A percentile compares a stretch with the other conserved stretches of the same genome.
These are phyloP conservation scores for Globisporangium radiosum DNA, from an alignment of 352 stramenopile genomes.

Conservation along the genomic window DNA sequence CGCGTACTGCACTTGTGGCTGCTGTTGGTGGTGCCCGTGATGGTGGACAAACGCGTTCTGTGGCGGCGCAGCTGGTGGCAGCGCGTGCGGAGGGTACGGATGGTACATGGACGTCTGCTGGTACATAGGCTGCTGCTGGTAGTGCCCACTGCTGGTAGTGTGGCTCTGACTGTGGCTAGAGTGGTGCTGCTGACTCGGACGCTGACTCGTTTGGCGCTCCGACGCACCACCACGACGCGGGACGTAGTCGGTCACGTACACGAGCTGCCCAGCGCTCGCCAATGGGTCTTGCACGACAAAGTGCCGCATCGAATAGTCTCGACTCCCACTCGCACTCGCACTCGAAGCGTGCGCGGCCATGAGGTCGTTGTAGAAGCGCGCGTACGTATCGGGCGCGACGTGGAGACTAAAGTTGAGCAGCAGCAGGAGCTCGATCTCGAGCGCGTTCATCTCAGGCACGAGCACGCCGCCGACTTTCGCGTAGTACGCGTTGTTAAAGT, in stretches of 20 bases:
- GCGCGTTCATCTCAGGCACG: slow-evolving; percentile 94
- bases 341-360: slow-evolving; percentile 38
- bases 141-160: background rate
- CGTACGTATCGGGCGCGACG: slow-evolving; percentile 88
- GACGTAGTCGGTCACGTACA: slow-evolving; percentile 70
- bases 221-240: slow-evolving; percentile 20
- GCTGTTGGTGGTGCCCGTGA: slow-evolving; percentile 13
- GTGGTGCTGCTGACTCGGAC: slow-evolving; percentile 13
- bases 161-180: slow-evolving; percentile 18
- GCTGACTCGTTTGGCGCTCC: background rate
- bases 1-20: slow-evolving; percentile 4
- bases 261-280: slow-evolving; percentile 55
- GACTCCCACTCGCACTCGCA: no score
- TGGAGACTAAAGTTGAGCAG: slow-evolving; percentile 97
- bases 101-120: background rate
- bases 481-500: slow-evolving; percentile 99
- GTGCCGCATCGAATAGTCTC: slow-evolving; percentile 28
- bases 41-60: slow-evolving; percentile 6
- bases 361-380: slow-evolving; percentile 90
- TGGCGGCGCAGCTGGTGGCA: background rate
- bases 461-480: slow-evolving; percentile 93
- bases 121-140: slow-evolving; percentile 6
- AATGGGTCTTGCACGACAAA: slow-evolving; percentile 65
- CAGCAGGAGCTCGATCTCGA: slow-evolving; percentile 98
- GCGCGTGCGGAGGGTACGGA: background rate